Conservation (phyloP, 2,329 filamentous ascomycete species). For the Sporothrix globosa region DNA sequence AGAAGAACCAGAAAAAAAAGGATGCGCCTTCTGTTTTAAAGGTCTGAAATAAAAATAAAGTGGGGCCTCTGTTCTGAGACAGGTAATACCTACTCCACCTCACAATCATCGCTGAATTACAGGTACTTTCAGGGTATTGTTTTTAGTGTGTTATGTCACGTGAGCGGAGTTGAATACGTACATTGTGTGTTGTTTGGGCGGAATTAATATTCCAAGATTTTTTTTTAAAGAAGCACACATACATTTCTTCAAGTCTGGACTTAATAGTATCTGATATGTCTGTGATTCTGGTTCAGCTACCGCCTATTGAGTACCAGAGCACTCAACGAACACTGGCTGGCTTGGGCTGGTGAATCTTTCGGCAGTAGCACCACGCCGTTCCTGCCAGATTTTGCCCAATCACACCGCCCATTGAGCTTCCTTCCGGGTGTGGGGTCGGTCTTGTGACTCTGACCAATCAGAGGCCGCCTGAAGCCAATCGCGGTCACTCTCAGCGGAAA, state of each 20-base stretch:
- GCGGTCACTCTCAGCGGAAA: slow-evolving; percentile 35
- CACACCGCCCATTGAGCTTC: slow-evolving; percentile 31
- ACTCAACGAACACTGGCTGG: not conserved
- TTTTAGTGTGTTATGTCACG: not conserved
- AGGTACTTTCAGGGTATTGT: slow-evolving; percentile 14
- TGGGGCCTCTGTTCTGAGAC: not conserved
- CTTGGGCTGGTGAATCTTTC: not conserved
- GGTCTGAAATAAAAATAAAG: slow-evolving; percentile 34
- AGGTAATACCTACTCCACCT: slow-evolving; percentile 11
- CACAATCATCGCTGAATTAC: not conserved
- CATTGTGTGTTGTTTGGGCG: not conserved
- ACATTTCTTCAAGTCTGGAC: not conserved
- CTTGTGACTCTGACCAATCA: slow-evolving; percentile 32
- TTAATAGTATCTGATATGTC: not conserved
- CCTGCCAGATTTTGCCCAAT: slow-evolving; percentile 31
- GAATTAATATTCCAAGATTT: too few species aligned
- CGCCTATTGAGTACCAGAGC: slow-evolving; percentile 9
- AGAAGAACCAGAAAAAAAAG: slow-evolving; percentile 39
- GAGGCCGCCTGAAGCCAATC: slow-evolving; percentile 36
- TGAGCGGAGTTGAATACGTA: not conserved
- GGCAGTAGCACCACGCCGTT: not conserved
- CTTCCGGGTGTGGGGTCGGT: slow-evolving; percentile 32
- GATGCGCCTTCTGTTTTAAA: slow-evolving; percentile 27
- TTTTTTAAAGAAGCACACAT: too few species aligned
- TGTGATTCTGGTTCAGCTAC: not conserved